phyloP scores from a whole-genome alignment of 1,284 basidiomycete genomes.

The Leccinum subrobustum region DNA sequence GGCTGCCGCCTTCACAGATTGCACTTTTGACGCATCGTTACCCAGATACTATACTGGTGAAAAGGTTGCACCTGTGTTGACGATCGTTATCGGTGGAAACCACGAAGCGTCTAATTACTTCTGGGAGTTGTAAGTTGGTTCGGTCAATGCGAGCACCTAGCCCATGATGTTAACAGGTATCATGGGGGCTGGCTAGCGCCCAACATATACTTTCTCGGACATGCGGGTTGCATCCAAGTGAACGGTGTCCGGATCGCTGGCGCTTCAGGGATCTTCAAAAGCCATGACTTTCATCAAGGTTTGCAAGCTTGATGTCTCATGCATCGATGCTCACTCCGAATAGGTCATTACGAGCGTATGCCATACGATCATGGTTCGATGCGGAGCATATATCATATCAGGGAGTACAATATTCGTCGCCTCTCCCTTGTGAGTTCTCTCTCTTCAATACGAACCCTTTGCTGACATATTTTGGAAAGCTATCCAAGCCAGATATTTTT shows the following conservation, averaged over 20 bases:
- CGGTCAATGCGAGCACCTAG: background rate
- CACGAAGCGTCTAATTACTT: slow-evolving; percentile 98
- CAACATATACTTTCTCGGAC: slow-evolving; percentile 96
- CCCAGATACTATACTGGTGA: slow-evolving; percentile 84
- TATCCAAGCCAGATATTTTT: slow-evolving; percentile 70
- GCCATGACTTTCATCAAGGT: slow-evolving; percentile 78
- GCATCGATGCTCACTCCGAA: slow-evolving; percentile 6
- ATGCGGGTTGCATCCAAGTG: slow-evolving; percentile 86
- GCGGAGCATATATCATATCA: slow-evolving; percentile 89
- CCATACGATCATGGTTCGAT: slow-evolving; percentile 72
- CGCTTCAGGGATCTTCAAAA: slow-evolving; percentile 91
- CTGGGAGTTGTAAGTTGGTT: slow-evolving; percentile 84
- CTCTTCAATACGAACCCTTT: background rate
- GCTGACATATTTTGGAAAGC: slow-evolving; percentile 37
- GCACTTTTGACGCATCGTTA: slow-evolving; percentile 1
- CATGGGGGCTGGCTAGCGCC: slow-evolving; percentile 96
- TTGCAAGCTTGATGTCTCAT: slow-evolving; percentile 17
- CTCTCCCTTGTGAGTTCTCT: slow-evolving; percentile 65
- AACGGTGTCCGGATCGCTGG: slow-evolving; percentile 88
- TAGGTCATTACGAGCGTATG: slow-evolving; percentile 71
- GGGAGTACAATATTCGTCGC: slow-evolving; percentile 82
- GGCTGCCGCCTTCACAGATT: background rate
- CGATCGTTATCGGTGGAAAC: slow-evolving; percentile 96
- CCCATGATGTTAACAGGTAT: slow-evolving; percentile 51
- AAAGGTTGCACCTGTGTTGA: slow-evolving; percentile 81